Percentiles rank a stretch among this genome's conserved stretches.
Conservation (phyloP, 2,329 filamentous ascomycete genomes). For the Thelonectria olida region DNA sequence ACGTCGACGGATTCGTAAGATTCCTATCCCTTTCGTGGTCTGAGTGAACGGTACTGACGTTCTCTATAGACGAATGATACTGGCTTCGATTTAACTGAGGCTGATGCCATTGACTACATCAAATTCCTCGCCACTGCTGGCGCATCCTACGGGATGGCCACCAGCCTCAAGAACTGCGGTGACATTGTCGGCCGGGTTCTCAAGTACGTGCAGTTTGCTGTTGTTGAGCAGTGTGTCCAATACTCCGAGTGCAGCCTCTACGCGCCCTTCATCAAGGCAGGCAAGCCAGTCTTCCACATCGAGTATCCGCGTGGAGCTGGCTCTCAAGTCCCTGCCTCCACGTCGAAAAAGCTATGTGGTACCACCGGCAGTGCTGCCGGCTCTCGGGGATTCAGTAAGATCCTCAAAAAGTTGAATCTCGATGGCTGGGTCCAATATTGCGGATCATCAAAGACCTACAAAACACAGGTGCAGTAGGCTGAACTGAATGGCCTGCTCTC, state of each 20-base stretch:
- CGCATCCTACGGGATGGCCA: conserved; percentile 61
- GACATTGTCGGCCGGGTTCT: conserved; percentile 62
- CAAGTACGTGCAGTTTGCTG: conserved; percentile 67
- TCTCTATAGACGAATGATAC: conserved; percentile 64
- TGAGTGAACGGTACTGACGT: background rate
- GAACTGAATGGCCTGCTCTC: no score
- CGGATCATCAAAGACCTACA: background rate
- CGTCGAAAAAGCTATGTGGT: background rate
- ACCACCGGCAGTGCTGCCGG: background rate
- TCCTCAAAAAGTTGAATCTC: background rate
- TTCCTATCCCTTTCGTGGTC: background rate
- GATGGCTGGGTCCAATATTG: background rate
- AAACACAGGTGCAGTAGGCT: no score
- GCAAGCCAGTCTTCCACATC: conserved; percentile 78
- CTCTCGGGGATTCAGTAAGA: background rate
- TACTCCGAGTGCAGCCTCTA: conserved; percentile 69
- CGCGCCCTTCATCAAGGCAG: conserved; percentile 63
- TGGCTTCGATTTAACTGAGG: conserved; percentile 65
- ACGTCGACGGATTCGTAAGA: conserved; percentile 71
- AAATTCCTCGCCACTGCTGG: conserved; percentile 67
- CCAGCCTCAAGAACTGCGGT: conserved; percentile 75
- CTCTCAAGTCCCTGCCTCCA: background rate
- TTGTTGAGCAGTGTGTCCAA: conserved; percentile 75
- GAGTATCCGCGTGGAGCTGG: conserved; percentile 69
- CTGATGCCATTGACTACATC: conserved; percentile 67